Evolutionary conservation across 148 eudicot genomes (phyloP).

Genomic region (Diospyros lotus): DNA sequence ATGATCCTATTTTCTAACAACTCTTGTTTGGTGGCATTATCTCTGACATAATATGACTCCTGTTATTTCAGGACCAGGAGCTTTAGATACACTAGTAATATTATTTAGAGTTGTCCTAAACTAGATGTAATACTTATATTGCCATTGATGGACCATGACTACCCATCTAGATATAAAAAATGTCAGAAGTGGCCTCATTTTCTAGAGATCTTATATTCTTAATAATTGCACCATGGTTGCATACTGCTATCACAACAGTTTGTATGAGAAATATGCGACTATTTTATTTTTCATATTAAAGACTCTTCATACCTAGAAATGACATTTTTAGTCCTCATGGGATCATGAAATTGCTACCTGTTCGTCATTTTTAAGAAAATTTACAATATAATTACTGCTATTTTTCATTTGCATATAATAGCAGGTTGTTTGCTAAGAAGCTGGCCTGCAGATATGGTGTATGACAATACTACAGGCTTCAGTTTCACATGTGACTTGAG

Average conservation of each 20-base stretch:
- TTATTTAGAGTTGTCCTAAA: neutral
- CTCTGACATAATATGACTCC: neutral
- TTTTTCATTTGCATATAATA: constrained; percentile 4
- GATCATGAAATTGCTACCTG: neutral
- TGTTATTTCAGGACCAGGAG: neutral
- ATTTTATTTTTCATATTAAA: constrained; percentile 9
- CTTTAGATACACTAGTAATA: neutral
- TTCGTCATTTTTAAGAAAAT: neutral
- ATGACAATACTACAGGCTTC: constrained; percentile 75
- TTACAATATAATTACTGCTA: neutral
- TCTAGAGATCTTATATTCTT: neutral
- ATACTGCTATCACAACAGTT: neutral
- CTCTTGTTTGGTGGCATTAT: neutral
- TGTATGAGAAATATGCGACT: neutral
- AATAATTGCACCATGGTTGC: neutral
- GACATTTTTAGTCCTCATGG: neutral
- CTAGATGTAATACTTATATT: neutral
- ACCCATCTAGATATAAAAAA: too few species aligned
- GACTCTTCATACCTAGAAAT: neutral
- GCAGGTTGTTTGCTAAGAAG: constrained; percentile 92
- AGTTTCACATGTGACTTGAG: constrained; percentile 89
- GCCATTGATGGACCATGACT: too few species aligned
- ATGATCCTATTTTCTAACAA: neutral
- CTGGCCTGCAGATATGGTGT: constrained; percentile 75
- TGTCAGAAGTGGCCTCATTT: neutral